Conservation (phyloP, 2,329 filamentous ascomycete genomes). For the Fusarium staphyleae region DNA sequence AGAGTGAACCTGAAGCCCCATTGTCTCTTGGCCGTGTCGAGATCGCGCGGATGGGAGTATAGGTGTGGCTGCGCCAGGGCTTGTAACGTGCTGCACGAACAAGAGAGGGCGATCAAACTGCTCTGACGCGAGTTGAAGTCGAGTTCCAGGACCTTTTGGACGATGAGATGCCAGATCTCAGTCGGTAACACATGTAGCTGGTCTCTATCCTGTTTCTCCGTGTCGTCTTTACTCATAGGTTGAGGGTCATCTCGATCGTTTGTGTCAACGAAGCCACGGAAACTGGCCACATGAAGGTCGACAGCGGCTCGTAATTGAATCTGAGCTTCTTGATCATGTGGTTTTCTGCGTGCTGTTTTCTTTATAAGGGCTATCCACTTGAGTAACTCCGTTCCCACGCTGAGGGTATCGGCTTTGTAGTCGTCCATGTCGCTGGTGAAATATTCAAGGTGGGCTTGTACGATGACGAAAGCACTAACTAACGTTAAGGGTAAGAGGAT, state of each 20-base stretch:
- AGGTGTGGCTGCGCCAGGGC: constrained; percentile 4
- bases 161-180: constrained; percentile 12
- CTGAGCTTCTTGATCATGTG: constrained; percentile 4
- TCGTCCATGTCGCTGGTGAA: no score
- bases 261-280: not conserved
- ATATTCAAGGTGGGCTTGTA: no score
- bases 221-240: no score
- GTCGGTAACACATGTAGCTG: not conserved
- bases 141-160: not conserved
- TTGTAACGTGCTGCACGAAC: constrained; percentile 2
- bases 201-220: not conserved
- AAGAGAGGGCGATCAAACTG: constrained; percentile 14
- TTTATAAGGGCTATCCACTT: not conserved
- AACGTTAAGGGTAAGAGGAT: no score
- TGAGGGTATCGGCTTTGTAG: not conserved
- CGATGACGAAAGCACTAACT: no score
- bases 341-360: not conserved
- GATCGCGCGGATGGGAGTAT: constrained; percentile 8
- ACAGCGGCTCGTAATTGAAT: constrained; percentile 1
- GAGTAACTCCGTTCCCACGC: not conserved
- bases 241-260: not conserved
- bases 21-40: not conserved
- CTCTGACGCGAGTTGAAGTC: not conserved
- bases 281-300: not conserved
- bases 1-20: constrained; percentile 12